Conservation (phyloP, 2,329 filamentous ascomycete species). For the Shiraia sp. region DNA sequence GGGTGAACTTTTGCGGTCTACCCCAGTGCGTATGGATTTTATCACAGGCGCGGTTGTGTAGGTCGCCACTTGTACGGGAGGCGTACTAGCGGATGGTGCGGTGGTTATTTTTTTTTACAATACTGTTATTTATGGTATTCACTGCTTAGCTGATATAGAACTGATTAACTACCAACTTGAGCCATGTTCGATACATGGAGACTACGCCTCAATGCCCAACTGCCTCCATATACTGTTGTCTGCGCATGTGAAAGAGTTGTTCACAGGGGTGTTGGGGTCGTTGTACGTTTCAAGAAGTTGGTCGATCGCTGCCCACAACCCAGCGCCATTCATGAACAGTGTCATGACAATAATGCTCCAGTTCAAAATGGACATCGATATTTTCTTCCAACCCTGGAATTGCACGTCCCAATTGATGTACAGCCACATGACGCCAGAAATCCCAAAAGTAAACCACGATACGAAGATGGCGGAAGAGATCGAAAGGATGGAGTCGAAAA, state of each 20-base stretch:
- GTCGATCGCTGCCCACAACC: conserved; percentile 4
- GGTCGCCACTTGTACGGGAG: too few species aligned
- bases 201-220: too few species aligned
- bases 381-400: conserved; percentile 26
- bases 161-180: too few species aligned
- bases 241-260: conserved; percentile 6
- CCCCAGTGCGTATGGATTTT: too few species aligned
- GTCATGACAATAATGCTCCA: conserved; percentile 15
- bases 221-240: conserved; percentile 6
- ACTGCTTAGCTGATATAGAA: too few species aligned
- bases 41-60: too few species aligned
- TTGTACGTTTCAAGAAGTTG: conserved; percentile 5
- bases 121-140: too few species aligned
- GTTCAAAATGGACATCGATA: conserved; percentile 12
- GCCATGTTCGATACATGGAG: too few species aligned
- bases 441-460: conserved; percentile 63
- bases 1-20: too few species aligned
- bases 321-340: conserved; percentile 4
- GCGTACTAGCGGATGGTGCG: too few species aligned
- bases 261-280: conserved; percentile 1
- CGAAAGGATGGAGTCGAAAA: conserved; percentile 66
- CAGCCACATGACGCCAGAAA: conserved; percentile 29
- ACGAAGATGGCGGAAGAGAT: conserved; percentile 63
- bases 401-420: conserved; percentile 44
- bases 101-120: too few species aligned